Conservation (phyloP, 495 filamentous ascomycete genomes). For the Penicillium diatomitis region DNA sequence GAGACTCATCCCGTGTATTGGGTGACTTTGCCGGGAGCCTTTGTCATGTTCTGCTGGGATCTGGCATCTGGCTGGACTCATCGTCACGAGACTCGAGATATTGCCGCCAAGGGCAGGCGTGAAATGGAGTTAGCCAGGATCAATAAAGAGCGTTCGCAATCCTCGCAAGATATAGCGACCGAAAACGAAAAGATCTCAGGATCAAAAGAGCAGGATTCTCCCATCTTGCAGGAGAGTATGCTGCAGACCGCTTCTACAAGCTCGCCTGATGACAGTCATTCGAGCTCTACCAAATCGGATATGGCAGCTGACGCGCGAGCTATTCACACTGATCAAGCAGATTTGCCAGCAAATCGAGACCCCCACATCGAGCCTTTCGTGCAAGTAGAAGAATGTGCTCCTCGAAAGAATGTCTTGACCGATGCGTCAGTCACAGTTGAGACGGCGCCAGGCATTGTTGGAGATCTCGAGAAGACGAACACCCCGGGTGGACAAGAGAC, state of each 20-base stretch:
- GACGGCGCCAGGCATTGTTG: background rate
- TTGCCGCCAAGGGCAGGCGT: conserved; percentile 44
- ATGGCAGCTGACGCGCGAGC: no score
- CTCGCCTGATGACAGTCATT: no score
- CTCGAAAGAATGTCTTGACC: no score
- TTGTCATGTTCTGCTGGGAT: conserved; percentile 56
- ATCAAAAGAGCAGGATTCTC: background rate
- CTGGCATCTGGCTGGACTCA: conserved; percentile 47
- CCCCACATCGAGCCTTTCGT: no score
- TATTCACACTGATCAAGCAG: no score
- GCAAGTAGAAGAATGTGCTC: no score
- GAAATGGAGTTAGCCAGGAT: conserved; percentile 38
- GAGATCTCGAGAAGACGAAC: conserved; percentile 9
- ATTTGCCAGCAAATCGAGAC: no score
- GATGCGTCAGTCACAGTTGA: background rate
- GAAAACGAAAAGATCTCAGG: no score
- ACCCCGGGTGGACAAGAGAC: background rate
- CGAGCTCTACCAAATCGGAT: no score
- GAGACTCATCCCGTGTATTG: conserved; percentile 41
- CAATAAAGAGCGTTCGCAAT: conserved; percentile 16
- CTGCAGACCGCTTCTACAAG: no score
- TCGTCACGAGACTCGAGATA: conserved; percentile 48
- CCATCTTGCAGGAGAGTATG: no score
- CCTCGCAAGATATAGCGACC: background rate
- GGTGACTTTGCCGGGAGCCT: conserved; percentile 52